Base-by-base conservation (phyloP, 305 asterid species). In the Fraxinus nigra region DNA sequence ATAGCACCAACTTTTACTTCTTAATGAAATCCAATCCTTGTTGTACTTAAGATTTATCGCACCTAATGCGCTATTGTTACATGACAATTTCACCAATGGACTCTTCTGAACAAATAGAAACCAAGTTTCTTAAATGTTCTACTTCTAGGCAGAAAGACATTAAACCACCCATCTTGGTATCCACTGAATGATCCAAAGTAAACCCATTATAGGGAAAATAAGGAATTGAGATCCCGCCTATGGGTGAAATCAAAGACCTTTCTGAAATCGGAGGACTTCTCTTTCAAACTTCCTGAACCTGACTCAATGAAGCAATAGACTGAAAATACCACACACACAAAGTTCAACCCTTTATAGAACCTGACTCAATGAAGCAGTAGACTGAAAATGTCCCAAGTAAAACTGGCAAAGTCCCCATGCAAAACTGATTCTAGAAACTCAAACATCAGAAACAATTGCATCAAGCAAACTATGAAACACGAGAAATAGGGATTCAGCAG, bases 341-440 rank as follows among this genome's bases (percentile, higher is more conserved):
- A n/a, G n/a, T n/a, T n/a, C n/a, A n/a, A n/a, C n/a, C n/a, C n/a
- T n/a, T n/a, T n/a, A n/a, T n/a, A 38, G 46, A 38, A 38, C 46
- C 2, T 1, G 46, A 38, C 46, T 38, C 81, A 72, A 79, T 79
- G 67, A 79, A 32, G 65, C 74, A 85, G 72, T 78, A 78, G 59
- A 74, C 14, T 85, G 82, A 78, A 67, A 72, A 75, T 26, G 8
- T 63, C 77, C 80, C 80, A 30, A 16, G 46, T 34, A 81, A 43
- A 82, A 82, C 87, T 24, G 86, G 84, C 59, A 76, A 78, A 80
- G 40, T 8, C 75, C 76, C 28, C 56, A 67, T 56, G 30, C 81
- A 80, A 32, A 16, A 80, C 83, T 51, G 82, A 88, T 74, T 84
- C 72, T 63, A 63, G 72, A 63, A 22, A 63, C 6, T 24, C 14